These are phyloP conservation scores for Mortierella sp. DNA, from an alignment of 371 early-diverging fungal genomes.

Conservation along the genomic window DNA sequence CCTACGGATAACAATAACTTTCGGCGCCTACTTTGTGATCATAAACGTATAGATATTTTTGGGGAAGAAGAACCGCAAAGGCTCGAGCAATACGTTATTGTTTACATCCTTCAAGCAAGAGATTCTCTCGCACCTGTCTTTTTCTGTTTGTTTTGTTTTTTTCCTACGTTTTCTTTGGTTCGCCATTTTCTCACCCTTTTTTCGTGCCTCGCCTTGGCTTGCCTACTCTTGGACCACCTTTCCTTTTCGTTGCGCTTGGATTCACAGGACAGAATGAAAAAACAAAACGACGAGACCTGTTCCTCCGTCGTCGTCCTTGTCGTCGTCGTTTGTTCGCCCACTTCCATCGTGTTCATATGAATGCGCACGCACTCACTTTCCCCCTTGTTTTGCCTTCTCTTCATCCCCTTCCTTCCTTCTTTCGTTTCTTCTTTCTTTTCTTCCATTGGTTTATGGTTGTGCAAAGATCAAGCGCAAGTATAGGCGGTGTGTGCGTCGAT, in stretches of 20 bases:
- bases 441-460: too few relatives aligned
- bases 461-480: neutral
- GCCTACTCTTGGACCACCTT: neutral
- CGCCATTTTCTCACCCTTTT: neutral
- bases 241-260: neutral
- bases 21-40: too few relatives aligned
- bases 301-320: neutral
- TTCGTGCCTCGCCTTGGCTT: neutral
- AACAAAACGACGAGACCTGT: neutral
- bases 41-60: too few relatives aligned
- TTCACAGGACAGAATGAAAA: neutral
- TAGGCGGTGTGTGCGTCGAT: too few relatives aligned
- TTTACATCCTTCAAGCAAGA: neutral
- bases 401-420: neutral
- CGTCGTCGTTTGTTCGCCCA: too few relatives aligned
- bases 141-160: neutral
- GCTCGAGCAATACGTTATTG: neutral
- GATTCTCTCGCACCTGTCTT: neutral
- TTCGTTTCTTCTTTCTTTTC: too few relatives aligned
- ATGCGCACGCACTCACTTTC: slow-evolving; percentile 11
- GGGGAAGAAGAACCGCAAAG: neutral
- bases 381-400: too few relatives aligned
- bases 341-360: slow-evolving; percentile 4
- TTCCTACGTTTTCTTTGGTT: neutral
- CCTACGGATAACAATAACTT: too few relatives aligned